Conservation (phyloP, 176 grass and related monocot species). For the Rhipidocladum racemiflorum region DNA sequence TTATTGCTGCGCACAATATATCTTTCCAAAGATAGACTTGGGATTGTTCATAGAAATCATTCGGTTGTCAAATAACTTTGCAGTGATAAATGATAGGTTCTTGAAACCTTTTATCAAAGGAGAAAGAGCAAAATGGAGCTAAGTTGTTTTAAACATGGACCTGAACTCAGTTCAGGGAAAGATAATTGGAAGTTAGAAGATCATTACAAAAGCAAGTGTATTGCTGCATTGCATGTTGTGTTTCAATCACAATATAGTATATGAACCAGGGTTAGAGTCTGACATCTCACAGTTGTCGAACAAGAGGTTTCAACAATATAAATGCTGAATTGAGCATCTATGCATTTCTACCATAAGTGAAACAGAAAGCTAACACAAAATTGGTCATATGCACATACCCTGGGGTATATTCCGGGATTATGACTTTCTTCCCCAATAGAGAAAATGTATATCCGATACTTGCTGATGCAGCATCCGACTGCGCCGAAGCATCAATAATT, state of each 20-base stretch:
- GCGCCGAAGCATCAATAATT: conserved; percentile 54
- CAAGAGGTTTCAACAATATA: not conserved
- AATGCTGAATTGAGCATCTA: not conserved
- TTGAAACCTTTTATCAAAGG: not conserved
- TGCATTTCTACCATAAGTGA: not conserved
- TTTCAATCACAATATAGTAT: not conserved
- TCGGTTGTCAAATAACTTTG: not conserved
- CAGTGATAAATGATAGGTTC: not conserved
- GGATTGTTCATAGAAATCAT: not conserved
- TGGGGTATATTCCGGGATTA: conserved; percentile 73
- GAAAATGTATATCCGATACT: conserved; percentile 53
- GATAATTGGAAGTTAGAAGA: not conserved
- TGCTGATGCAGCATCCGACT: conserved; percentile 35
- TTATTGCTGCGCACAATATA: not conserved
- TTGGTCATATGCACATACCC: conserved; percentile 53
- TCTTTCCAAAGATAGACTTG: not conserved
- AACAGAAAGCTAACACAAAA: not conserved
- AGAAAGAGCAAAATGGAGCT: not conserved
- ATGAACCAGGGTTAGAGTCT: not conserved
- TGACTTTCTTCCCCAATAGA: conserved; percentile 62
- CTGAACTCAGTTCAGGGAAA: not conserved
- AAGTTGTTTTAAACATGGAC: not conserved
- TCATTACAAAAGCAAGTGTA: not conserved
- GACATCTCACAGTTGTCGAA: not conserved
- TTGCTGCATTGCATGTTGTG: not conserved